A percentile compares a stretch with the other conserved stretches of the same genome.
Conservation (phyloP, 2,329 filamentous ascomycete species). For the Teratosphaeriaceae sp. region DNA sequence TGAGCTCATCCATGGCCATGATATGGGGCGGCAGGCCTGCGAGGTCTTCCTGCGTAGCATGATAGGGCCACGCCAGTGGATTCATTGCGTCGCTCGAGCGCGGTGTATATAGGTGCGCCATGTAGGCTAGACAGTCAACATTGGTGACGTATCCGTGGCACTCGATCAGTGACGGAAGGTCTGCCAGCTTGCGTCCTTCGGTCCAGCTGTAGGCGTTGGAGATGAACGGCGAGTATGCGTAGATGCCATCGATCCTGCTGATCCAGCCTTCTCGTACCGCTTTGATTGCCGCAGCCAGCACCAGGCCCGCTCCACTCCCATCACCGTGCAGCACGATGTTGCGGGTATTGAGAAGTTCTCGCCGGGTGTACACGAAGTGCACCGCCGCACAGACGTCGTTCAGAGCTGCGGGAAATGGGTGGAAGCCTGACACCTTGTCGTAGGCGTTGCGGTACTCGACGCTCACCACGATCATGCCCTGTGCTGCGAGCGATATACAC, state of each 20-base stretch:
- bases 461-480: conserved; percentile 20
- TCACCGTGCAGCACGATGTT: conserved; percentile 27
- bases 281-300: conserved; percentile 22
- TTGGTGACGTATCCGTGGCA: conserved; percentile 20
- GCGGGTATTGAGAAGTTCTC: conserved; percentile 17
- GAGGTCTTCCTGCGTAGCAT: conserved; percentile 22
- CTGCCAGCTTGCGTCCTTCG: conserved; percentile 15
- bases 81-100: conserved; percentile 14
- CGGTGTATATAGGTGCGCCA: conserved; percentile 17
- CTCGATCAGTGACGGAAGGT: conserved; percentile 23
- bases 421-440: conserved; percentile 13
- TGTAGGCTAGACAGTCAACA: neutral
- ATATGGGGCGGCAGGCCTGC: conserved; percentile 24
- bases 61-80: conserved; percentile 27
- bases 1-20: conserved; percentile 25
- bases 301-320: conserved; percentile 26
- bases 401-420: conserved; percentile 24
- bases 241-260: conserved; percentile 20
- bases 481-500: conserved; percentile 19
- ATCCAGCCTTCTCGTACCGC: conserved; percentile 25
- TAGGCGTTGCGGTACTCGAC: conserved; percentile 29
- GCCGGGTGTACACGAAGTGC: conserved; percentile 18
- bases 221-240: conserved; percentile 22
- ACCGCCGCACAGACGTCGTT: conserved; percentile 25
- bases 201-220: conserved; percentile 16